Conservation (phyloP, 164 flowering plant genomes). For the Aristolochia californica region DNA sequence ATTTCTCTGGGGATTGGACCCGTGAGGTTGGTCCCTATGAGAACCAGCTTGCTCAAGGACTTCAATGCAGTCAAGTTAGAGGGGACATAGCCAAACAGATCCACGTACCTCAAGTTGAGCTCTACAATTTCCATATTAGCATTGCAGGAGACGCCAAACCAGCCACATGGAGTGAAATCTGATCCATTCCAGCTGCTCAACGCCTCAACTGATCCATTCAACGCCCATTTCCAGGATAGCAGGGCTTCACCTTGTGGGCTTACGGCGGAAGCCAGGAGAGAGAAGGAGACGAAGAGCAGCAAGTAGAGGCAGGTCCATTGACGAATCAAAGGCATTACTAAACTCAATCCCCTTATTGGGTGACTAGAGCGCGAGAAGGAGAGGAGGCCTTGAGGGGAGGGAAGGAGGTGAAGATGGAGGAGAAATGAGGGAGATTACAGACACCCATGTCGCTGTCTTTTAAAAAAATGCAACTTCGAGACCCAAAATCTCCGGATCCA, state of each 20-base stretch:
- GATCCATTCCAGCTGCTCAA: conserved; percentile 55
- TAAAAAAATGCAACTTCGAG: conserved; percentile 21
- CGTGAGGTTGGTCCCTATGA: conserved; percentile 62
- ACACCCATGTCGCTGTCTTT: neutral
- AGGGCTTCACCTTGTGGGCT: conserved; percentile 74
- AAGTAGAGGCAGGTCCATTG: conserved; percentile 18
- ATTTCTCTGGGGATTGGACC: conserved; percentile 66
- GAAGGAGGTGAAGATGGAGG: conserved; percentile 60
- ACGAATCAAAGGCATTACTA: conserved; percentile 16
- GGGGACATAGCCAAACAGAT: conserved; percentile 67
- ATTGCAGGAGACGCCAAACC: conserved; percentile 72
- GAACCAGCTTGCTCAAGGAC: conserved; percentile 41
- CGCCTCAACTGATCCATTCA: conserved; percentile 39
- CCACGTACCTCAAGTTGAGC: conserved; percentile 44
- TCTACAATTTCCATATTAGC: conserved; percentile 33
- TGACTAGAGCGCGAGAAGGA: conserved; percentile 30
- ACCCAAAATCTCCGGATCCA: conserved; percentile 77
- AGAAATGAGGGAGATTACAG: neutral
- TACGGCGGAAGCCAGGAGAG: conserved; percentile 27
- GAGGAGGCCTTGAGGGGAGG: conserved; percentile 46
- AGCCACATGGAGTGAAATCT: conserved; percentile 59
- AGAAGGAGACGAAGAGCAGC: conserved; percentile 26
- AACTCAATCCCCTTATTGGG: conserved; percentile 9
- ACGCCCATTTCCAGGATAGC: conserved; percentile 54
- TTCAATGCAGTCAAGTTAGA: conserved; percentile 52